A percentile compares a stretch with the other conserved stretches of the same genome.
Conservation (phyloP, 1,284 basidiomycete genomes). For the Ustilago curta region DNA sequence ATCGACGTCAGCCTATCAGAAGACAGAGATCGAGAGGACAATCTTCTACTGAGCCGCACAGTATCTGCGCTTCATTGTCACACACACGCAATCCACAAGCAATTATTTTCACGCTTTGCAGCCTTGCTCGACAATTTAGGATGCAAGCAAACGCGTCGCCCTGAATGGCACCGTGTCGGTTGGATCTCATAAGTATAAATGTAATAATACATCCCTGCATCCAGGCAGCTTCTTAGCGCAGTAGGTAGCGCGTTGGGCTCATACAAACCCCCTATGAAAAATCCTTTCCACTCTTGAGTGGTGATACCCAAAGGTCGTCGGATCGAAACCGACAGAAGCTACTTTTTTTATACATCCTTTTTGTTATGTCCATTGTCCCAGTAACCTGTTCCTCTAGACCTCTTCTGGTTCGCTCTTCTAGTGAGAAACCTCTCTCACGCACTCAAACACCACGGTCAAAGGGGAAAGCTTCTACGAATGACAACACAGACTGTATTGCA, state of each 20-base stretch:
- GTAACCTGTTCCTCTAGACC: background rate
- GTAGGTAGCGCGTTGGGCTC: slow-evolving; percentile 55
- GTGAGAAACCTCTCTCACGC: background rate
- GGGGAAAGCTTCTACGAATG: background rate
- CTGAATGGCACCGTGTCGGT: too few species aligned
- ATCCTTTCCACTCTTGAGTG: slow-evolving; percentile 37
- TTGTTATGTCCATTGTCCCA: background rate
- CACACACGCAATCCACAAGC: background rate
- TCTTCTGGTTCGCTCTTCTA: too few species aligned
- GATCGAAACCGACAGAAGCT: slow-evolving; percentile 59
- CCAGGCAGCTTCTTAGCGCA: slow-evolving; percentile 45
- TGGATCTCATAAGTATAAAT: background rate
- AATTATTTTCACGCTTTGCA: too few species aligned
- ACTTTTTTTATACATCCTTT: slow-evolving; percentile 28
- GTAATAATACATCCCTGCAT: background rate
- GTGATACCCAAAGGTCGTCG: slow-evolving; percentile 58
- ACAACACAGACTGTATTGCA: background rate
- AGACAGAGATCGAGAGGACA: background rate
- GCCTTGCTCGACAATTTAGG: too few species aligned
- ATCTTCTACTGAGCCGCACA: background rate
- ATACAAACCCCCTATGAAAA: slow-evolving; percentile 28
- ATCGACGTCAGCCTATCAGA: slow-evolving; percentile 4
- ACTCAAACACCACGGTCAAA: background rate
- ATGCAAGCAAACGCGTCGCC: too few species aligned
- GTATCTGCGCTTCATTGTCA: slow-evolving; percentile 12